Evolutionary conservation across 495 filamentous ascomycete genomes (phyloP).

Genomic region (Geopyxis carbonaria): DNA sequence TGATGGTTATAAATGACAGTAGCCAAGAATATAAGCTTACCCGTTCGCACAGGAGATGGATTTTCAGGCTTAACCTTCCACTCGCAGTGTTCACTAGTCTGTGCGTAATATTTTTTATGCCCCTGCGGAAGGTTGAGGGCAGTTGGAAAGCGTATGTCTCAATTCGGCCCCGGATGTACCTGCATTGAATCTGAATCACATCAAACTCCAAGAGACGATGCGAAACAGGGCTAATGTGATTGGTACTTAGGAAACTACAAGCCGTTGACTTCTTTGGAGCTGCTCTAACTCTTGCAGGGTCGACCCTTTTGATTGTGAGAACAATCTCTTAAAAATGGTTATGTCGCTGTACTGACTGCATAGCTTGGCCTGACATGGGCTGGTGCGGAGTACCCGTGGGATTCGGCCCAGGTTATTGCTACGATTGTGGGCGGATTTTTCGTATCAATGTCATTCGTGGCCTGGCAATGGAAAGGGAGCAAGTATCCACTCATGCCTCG

Average conservation of each 20-base stretch:
- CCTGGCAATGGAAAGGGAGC: conserved; percentile 34
- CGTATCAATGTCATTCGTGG: conserved; percentile 31
- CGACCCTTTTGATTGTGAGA: conserved; percentile 27
- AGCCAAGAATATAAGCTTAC: neutral
- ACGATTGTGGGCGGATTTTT: conserved; percentile 33
- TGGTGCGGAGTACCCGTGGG: conserved; percentile 35
- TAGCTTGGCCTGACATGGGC: conserved; percentile 34
- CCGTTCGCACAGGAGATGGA: conserved; percentile 32
- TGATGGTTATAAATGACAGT: conserved; percentile 21
- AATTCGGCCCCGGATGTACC: too few relatives aligned
- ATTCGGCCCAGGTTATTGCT: conserved; percentile 32
- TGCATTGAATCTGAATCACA: too few relatives aligned
- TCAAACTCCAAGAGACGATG: neutral
- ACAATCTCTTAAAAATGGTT: conserved; percentile 21
- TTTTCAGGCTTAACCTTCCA: conserved; percentile 37
- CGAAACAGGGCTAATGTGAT: too few relatives aligned
- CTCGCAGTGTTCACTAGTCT: conserved; percentile 31
- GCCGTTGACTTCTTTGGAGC: conserved; percentile 35
- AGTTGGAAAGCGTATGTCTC: conserved; percentile 31
- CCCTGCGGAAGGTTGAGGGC: conserved; percentile 33
- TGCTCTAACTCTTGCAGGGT: conserved; percentile 27
- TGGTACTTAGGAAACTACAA: conserved; percentile 30
- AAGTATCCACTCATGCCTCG: conserved; percentile 26
- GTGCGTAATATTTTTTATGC: conserved; percentile 36
- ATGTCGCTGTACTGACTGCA: conserved; percentile 12